These are phyloP conservation scores for Chytriomyces confervae DNA, from an alignment of 192 early-diverging fungal species.

Conservation along the genomic window DNA sequence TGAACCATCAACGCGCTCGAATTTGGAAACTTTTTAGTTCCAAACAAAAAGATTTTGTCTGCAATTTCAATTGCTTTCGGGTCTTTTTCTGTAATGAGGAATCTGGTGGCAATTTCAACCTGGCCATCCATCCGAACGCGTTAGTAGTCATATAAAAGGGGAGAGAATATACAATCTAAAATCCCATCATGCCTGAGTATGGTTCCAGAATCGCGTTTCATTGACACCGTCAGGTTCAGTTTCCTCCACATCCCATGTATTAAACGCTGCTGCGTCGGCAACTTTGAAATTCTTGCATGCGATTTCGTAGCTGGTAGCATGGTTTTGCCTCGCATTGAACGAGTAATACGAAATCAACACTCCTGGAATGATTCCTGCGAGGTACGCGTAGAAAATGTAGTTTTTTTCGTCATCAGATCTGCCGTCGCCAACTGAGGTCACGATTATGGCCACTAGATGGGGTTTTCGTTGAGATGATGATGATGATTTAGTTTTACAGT, in stretches of 20 bases:
- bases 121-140: neutral
- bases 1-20: slow-evolving; percentile 34
- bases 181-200: slow-evolving; percentile 15
- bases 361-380: slow-evolving; percentile 19
- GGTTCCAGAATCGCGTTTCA: slow-evolving; percentile 38
- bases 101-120: slow-evolving; percentile 41
- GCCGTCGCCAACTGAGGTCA: neutral
- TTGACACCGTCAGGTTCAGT: slow-evolving; percentile 14
- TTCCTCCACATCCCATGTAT: slow-evolving; percentile 36
- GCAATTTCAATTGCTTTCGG: slow-evolving; percentile 31
- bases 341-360: slow-evolving; percentile 1
- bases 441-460: slow-evolving; percentile 21
- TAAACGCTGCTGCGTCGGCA: slow-evolving; percentile 9
- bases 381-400: slow-evolving; percentile 28
- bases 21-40: slow-evolving; percentile 39
- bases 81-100: slow-evolving; percentile 21
- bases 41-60: slow-evolving; percentile 37
- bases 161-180: neutral
- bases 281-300: slow-evolving; percentile 35
- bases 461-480: neutral
- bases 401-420: slow-evolving; percentile 12
- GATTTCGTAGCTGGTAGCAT: slow-evolving; percentile 32
- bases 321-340: slow-evolving; percentile 24
- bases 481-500: neutral
- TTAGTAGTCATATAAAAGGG: neutral